Conservation (phyloP, 352 stramenopile species). For the Ochromonadaceae sp. region DNA sequence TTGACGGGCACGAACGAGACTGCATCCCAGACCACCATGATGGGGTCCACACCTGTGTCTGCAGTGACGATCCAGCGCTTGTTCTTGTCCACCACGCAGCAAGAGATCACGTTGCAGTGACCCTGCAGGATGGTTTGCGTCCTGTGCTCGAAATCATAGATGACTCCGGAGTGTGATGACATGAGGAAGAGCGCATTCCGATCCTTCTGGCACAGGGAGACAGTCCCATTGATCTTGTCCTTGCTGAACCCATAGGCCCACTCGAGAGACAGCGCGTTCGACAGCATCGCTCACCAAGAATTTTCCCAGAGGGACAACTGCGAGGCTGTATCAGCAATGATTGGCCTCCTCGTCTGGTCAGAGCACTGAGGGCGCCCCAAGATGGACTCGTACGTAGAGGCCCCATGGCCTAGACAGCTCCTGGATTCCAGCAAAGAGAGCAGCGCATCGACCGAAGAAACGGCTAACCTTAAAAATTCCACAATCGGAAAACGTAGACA, state of each 20-base stretch:
- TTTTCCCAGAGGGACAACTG: too few species aligned
- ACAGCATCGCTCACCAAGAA: too few species aligned
- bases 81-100: constrained; percentile 64
- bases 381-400: too few species aligned
- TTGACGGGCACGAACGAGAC: constrained; percentile 61
- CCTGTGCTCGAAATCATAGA: constrained; percentile 69
- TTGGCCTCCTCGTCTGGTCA: too few species aligned
- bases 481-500: too few species aligned
- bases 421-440: too few species aligned
- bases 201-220: constrained; percentile 41
- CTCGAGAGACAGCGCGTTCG: constrained; percentile 35
- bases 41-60: constrained; percentile 57
- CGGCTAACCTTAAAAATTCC: too few species aligned
- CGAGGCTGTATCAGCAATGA: too few species aligned
- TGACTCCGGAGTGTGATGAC: constrained; percentile 69
- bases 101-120: constrained; percentile 64
- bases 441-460: too few species aligned
- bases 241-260: constrained; percentile 82
- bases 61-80: constrained; percentile 79
- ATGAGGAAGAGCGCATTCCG: constrained; percentile 60
- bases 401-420: too few species aligned
- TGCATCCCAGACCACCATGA: constrained; percentile 77
- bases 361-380: too few species aligned
- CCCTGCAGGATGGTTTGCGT: constrained; percentile 64
- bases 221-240: constrained; percentile 57